Evolutionary conservation across 768 basidiomycete species (phyloP).

Genomic region (Rhodotorula diobovata): DNA sequence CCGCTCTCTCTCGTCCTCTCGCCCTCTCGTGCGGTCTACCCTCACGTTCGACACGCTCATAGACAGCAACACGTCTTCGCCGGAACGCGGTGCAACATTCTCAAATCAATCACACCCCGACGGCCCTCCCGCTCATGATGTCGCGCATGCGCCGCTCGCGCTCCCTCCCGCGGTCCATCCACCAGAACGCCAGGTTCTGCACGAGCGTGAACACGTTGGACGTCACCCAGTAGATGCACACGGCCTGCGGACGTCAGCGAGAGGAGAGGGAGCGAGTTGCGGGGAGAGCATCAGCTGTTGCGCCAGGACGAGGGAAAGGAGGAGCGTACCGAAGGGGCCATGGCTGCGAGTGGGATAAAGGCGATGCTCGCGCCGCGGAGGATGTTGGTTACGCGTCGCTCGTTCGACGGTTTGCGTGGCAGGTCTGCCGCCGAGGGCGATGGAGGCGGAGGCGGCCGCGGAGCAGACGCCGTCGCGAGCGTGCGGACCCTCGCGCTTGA

Average conservation of each 20-base stretch:
- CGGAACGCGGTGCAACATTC: no score
- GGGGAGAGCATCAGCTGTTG: background rate
- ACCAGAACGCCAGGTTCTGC: conserved; percentile 44
- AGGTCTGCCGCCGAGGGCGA: background rate
- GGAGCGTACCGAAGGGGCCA: conserved; percentile 47
- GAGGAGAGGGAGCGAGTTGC: no score
- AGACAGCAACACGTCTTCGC: no score
- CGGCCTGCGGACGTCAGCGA: conserved; percentile 45
- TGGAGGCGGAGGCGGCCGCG: no score
- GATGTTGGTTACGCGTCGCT: conserved; percentile 39
- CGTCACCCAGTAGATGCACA: conserved; percentile 48
- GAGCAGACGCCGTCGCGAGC: background rate
- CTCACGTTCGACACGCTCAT: no score
- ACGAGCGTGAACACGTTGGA: conserved; percentile 46
- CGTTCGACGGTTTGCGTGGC: conserved; percentile 2
- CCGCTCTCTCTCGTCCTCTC: no score
- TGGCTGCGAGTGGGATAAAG: conserved; percentile 46
- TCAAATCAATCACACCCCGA: background rate
- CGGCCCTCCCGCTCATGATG: conserved; percentile 14
- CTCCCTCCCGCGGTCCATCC: conserved; percentile 21
- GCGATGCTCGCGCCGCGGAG: conserved; percentile 45
- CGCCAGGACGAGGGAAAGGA: conserved; percentile 35
- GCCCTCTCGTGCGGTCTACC: no score
- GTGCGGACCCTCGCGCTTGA: background rate
- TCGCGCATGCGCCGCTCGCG: conserved; percentile 3